Base-by-base conservation (phyloP, 2,329 filamentous ascomycete species). In the Thielaviopsis populi region DNA sequence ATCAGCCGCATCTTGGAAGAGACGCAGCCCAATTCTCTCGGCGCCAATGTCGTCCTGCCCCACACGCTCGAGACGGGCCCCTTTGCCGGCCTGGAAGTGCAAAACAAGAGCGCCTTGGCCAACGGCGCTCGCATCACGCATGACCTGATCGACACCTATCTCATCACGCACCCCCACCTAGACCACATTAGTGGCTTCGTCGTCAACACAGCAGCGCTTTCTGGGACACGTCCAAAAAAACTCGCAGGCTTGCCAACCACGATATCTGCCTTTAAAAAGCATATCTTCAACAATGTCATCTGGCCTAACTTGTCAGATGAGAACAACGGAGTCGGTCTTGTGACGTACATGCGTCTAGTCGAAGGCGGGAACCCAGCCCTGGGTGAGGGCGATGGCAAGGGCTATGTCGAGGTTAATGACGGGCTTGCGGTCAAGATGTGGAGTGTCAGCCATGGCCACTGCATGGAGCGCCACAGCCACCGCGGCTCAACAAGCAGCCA, bases 301-400 rank as follows among this genome's bases (percentile, higher is more conserved):
- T 99, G 94, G 94, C 94, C 94, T 0, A 99, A 99, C 69, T 76
- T 99, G 46, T 95, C 90, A 0, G 92, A 99, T 70, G 94, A 99
- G 75, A 94, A 96, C 72, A 91, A 91, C 41, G 94, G 94, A 27
- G 91, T 91, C 3, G 94, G 94, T 0, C 80, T 99, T 33, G 84
- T 99, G 41, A 96, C 90, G 0, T 97, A 95, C 69, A 86, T 91
- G 72, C 83, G 94, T 17, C 78, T 99, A 10, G 86, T 89, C 4
- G 91, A 96, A 71, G 92, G 91, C 11, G 92, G 92, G 2, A 94
- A 92, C 66, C 85, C 88, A 1, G 86, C 89, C 30, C 78, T 96
- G 6, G 91, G 91, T 1, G 86, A 89, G 67, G 90, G 89, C 0
- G 85, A 89, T 27, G 84, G 83, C 46, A 84, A 83, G 70, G 91